Evolutionary conservation across 2,329 filamentous ascomycete genomes (phyloP), one percentile per base, ranked within the genome.

Genomic region (Ceratocystis albifundus): DNA sequence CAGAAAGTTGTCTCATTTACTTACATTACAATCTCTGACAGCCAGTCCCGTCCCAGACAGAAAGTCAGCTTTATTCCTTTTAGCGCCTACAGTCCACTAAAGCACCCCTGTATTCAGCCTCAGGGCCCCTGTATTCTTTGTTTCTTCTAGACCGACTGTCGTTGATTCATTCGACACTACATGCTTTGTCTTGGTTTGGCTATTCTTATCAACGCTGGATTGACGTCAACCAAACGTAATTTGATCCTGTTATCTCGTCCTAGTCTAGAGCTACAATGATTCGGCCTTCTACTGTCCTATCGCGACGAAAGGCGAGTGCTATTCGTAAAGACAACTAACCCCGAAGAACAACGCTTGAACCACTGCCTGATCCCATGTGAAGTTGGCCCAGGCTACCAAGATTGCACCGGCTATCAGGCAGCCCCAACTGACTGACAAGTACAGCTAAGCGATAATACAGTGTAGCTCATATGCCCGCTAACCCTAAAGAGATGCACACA

Each of bases 111-210:
- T 36, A 44, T 20, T n/a, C 30, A 22, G 7, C 17, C 20, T 44
- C 10, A 36, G 32, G 2, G 32, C 32, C 8, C 32, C 32, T 36
- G 32, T 36, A 36, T 36, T 36, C 8, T 36, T 36, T 36, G 32
- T 12, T 36, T 36, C 3, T 10, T 10, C 3, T 36, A 3, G 10
- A 22, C 53, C 3, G 22, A 8, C 10, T 28, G 4, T 30, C 32
- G 25, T 57, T 8, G 22, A 57, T 57, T 57, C 15, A 57, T 57
- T 57, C 15, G 25, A 57, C 53, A 57, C 32, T 57, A 17, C 53
- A 12, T 57, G 53, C 25, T 57, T 10, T 57, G 53, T 32, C 22
- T 57, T 28, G 17, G 15, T 36, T 57, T 28, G 17, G 15, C 12
- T 30, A 10, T 17, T 12, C 61, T 62, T 45, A 62, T 62, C 36